Base-by-base conservation (phyloP, 768 basidiomycete genomes). In the Suillus subluteus region DNA sequence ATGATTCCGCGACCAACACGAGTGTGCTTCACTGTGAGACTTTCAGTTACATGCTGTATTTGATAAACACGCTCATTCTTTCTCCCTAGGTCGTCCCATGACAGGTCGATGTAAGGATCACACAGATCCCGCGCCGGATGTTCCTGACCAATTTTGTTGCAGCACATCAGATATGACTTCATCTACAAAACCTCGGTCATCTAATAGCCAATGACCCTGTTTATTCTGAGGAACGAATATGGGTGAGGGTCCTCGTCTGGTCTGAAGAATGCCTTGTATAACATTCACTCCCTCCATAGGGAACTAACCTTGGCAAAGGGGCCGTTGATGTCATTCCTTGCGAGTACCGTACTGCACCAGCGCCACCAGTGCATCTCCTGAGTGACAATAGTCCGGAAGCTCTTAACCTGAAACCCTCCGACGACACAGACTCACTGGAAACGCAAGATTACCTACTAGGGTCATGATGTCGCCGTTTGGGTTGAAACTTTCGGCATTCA, bases 131-230 rank as follows among this genome's bases (percentile, higher is more conserved):
- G n/a, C 3, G 16, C 15, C 55, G 38, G 23, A 68, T 52, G 15
- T 40, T 41, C 11, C 38, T 63, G 15, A 37, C 61, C 62, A 55
- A 65, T 66, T 69, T 50, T 16, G 62, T 72, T 65, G 52, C 70
- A 98, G 96, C 98, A 0, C 98, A 99, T 79, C 98, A 99, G 78
- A 93, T 99, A 66, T 87, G 98, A 61, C 97, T 99, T 4, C 98
- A 99, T 74, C 85, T 99, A 3, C 98, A 99, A 78, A 98, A 86
- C 77, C 87, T 99, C 65, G 98, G 97, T 1, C 82, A 93, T 74
- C 91, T 97, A 0, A 95, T 99, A 68, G 93, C 94, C 13, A 99
- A 99, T 74, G 98, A 99, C 71, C 94, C 96, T 2, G 85, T 99
- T 3, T 99, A 99, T 78, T 91, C 91, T 21, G 91, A 92, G 66